Conservation (phyloP, 2,329 filamentous ascomycete species). For the Teratosphaeria pseudoeucalypti region DNA sequence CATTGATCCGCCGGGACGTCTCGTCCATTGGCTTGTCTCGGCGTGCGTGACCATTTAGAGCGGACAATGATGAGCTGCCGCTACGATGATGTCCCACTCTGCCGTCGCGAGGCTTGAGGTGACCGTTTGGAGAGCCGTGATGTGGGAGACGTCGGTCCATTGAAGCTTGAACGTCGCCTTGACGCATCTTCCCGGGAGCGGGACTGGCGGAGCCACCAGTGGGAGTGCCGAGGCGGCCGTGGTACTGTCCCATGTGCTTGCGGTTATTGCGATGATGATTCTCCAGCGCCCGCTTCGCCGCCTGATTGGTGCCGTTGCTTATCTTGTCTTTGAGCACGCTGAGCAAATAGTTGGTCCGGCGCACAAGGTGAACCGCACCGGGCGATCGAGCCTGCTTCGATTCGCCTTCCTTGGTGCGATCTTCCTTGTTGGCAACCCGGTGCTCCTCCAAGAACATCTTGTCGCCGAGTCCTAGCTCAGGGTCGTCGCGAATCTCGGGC, state of each 20-base stretch:
- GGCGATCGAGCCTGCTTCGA: constrained; percentile 71
- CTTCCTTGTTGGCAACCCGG: constrained; percentile 94
- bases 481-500: constrained; percentile 86
- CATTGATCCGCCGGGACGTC: constrained; percentile 42
- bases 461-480: constrained; percentile 71
- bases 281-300: constrained; percentile 69
- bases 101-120: constrained; percentile 22
- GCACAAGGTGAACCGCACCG: constrained; percentile 92
- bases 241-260: constrained; percentile 50
- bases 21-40: constrained; percentile 27
- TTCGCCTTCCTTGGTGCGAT: constrained; percentile 67
- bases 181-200: constrained; percentile 39
- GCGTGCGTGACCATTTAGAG: constrained; percentile 22
- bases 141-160: constrained; percentile 22
- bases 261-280: constrained; percentile 95
- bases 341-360: constrained; percentile 85
- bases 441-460: constrained; percentile 97
- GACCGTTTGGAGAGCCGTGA: constrained; percentile 37
- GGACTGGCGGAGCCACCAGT: constrained; percentile 62
- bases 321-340: constrained; percentile 89
- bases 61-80: constrained; percentile 24
- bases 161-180: constrained; percentile 25
- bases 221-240: constrained; percentile 45
- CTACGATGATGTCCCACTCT: constrained; percentile 40
- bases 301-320: constrained; percentile 50